Base-by-base conservation (phyloP, 352 stramenopile genomes). In the Pythium vanterpoolii region DNA sequence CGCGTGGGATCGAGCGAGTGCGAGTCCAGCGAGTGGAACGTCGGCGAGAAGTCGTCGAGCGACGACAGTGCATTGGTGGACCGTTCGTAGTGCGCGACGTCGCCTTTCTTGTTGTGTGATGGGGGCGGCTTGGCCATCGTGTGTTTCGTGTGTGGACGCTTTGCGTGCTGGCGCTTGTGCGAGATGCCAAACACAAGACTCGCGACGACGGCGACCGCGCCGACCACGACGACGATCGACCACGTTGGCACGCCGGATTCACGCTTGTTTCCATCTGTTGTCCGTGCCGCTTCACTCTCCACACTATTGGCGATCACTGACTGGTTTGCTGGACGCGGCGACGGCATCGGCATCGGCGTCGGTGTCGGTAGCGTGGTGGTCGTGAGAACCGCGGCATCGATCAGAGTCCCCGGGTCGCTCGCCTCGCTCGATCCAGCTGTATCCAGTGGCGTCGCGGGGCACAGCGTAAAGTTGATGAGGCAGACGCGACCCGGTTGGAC, bases 191-290 rank as follows among this genome's bases (percentile, higher is more conserved):
- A 42, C 2, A 33, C n/a, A 11, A 60, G n/a, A 28, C 18, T 28
- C 18, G 13, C 53, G 5, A 42, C n/a, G 16, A 42, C 28, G 3
- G 19, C 49, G 24, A 45, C 53, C 5, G 30, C 40, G n/a, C 19
- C 42, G 0, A 42, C 53, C 4, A 31, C 52, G 6, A 60, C 53
- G 31, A 19, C 30, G 40, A 60, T 52, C 23, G n/a, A 19, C 53
- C 53, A 60, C 11, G 30, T 42, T 7, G 53, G 53, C 9, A 52
- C 38, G 9, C 39, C 13, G 18, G 21, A 33, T 26, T 27, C 11
- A 28, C n/a, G 14, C 21, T 28, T 10, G 4, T 18, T 13, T 21
- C 16, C 28, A 18, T 23, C 10, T 18, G 23, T 5, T 26, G 33
- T 39, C 9, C 28, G 10, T 6, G 18, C 21, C 13, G 46, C 24